These are phyloP conservation scores for Solanum ossicruentum DNA, from an alignment of 257 asterid species.

Conservation along the genomic window DNA sequence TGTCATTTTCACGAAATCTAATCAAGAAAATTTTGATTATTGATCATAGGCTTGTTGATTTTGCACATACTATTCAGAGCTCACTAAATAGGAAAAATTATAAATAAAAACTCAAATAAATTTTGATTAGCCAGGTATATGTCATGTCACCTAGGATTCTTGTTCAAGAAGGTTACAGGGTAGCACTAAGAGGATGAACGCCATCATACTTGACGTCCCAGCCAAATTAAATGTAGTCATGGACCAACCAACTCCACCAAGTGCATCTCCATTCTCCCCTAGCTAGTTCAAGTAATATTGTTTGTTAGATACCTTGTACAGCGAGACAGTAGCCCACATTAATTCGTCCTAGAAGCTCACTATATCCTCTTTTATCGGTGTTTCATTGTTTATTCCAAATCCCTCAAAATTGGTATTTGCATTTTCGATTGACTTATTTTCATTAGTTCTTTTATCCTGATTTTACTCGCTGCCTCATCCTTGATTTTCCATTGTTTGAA, in stretches of 20 bases:
- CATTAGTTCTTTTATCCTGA: too few relatives aligned
- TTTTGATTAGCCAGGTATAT: neutral
- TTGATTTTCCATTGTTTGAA: too few relatives aligned
- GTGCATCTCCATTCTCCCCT: slow-evolving; percentile 62
- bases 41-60: too few relatives aligned
- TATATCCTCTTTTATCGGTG: too few relatives aligned
- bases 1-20: too few relatives aligned
- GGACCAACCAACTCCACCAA: slow-evolving; percentile 94
- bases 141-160: neutral
- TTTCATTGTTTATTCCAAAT: too few relatives aligned
- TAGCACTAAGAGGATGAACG: slow-evolving; percentile 72
- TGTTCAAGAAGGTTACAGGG: neutral
- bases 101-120: neutral
- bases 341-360: slow-evolving; percentile 49
- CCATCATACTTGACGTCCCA: slow-evolving; percentile 98
- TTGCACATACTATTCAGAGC: too few relatives aligned
- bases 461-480: too few relatives aligned
- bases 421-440: too few relatives aligned
- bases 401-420: too few relatives aligned
- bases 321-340: slow-evolving; percentile 94
- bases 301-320: slow-evolving; percentile 80
- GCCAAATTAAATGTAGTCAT: slow-evolving; percentile 68
- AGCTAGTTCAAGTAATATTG: slow-evolving; percentile 59
- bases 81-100: neutral
- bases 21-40: too few relatives aligned